Evolutionary conservation across 73 alveolate species (phyloP).

Genomic region (Tetrahymena elliotti): DNA sequence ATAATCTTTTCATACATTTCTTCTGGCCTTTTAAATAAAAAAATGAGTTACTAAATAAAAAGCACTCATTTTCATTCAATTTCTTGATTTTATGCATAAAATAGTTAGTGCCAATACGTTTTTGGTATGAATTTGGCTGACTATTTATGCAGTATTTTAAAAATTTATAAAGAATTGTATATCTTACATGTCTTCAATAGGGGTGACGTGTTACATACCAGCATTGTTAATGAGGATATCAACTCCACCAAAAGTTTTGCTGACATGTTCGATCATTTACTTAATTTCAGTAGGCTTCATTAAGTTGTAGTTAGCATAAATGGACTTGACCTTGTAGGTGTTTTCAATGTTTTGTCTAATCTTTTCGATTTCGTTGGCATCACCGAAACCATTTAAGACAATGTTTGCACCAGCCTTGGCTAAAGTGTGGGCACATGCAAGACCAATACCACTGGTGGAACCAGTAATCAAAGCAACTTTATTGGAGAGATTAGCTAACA

Average conservation of each 20-base stretch:
- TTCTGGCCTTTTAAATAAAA: neutral
- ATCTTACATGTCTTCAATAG: constrained; percentile 8
- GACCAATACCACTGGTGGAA: constrained; percentile 46
- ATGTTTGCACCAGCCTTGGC: constrained; percentile 30
- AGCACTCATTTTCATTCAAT: neutral
- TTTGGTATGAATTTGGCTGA: neutral
- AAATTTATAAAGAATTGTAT: neutral
- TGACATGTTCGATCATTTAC: constrained; percentile 11
- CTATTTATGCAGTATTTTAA: neutral
- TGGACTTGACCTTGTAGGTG: constrained; percentile 4
- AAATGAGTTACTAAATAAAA: neutral
- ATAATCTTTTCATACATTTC: constrained; percentile 17
- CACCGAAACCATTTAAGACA: constrained; percentile 33
- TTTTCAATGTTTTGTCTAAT: constrained; percentile 16
- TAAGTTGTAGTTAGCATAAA: constrained; percentile 18
- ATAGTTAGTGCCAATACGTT: neutral
- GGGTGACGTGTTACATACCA: constrained; percentile 27
- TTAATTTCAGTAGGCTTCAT: constrained; percentile 14
- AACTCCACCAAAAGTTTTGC: constrained; percentile 12
- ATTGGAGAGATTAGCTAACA: constrained; percentile 32
- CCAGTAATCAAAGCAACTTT: constrained; percentile 50
- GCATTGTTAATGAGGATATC: constrained; percentile 41
- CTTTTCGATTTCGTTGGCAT: neutral
- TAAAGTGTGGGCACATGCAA: constrained; percentile 17
- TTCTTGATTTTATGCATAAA: neutral